A percentile compares a stretch with the other conserved stretches of the same genome.
These are phyloP conservation scores for Sporothrix euskadiensis DNA, from an alignment of 2,329 filamentous ascomycete genomes.

Conservation along the genomic window DNA sequence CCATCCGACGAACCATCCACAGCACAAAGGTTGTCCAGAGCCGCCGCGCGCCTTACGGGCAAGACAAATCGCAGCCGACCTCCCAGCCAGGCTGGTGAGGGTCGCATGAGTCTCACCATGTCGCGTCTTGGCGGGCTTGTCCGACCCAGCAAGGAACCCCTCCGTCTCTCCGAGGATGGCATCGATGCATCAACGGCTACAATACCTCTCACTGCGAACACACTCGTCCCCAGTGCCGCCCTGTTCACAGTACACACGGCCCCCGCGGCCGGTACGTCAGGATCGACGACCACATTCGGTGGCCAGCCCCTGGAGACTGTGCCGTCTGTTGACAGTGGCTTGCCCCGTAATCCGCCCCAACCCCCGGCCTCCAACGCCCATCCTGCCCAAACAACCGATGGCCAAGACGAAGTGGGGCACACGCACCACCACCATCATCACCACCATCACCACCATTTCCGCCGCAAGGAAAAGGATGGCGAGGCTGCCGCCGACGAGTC, in stretches of 20 bases:
- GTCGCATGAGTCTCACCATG: slow-evolving; percentile 59
- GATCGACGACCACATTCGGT: neutral
- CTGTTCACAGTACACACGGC: slow-evolving; percentile 8
- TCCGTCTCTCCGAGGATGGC: slow-evolving; percentile 39
- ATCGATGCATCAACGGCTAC: neutral
- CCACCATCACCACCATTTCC: slow-evolving; percentile 31
- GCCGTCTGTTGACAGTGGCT: slow-evolving; percentile 9
- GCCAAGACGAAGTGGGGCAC: slow-evolving; percentile 16
- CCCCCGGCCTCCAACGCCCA: neutral
- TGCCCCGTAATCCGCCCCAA: neutral
- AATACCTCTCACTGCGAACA: neutral
- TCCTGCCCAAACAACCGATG: slow-evolving; percentile 1
- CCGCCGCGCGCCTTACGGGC: slow-evolving; percentile 55
- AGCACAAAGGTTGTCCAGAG: slow-evolving; percentile 57
- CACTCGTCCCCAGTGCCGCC: neutral
- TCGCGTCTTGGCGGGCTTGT: slow-evolving; percentile 56
- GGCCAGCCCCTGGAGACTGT: slow-evolving; percentile 5
- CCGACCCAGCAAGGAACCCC: slow-evolving; percentile 53
- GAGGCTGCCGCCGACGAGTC: slow-evolving; percentile 14
- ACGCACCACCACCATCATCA: slow-evolving; percentile 32
- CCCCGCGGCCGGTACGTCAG: neutral
- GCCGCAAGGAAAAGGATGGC: slow-evolving; percentile 29
- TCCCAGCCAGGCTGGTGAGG: slow-evolving; percentile 59
- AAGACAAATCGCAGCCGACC: slow-evolving; percentile 54
- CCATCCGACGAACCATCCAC: slow-evolving; percentile 52